Evolutionary conservation across 768 basidiomycete genomes (phyloP).

Genomic region (Dacryopinax primogenitus): DNA sequence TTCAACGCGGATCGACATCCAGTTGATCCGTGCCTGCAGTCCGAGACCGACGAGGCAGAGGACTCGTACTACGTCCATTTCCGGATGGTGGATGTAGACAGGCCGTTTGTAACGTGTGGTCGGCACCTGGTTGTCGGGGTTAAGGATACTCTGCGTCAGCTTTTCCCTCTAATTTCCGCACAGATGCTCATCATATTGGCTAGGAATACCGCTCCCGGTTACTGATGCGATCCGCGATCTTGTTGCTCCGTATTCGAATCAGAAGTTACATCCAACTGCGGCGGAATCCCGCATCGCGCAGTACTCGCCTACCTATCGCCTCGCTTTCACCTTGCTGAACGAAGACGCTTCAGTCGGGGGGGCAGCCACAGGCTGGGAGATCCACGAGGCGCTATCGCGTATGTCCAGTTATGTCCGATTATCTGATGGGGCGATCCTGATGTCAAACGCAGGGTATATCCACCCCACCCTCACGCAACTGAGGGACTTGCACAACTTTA

Average conservation of each 20-base stretch:
- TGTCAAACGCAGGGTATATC: constrained; percentile 44
- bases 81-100: background rate
- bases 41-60: background rate
- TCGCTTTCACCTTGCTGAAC: constrained; percentile 87
- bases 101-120: background rate
- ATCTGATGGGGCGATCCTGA: background rate
- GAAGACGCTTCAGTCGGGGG: constrained; percentile 66
- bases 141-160: background rate
- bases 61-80: background rate
- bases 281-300: constrained; percentile 46
- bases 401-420: constrained; percentile 23
- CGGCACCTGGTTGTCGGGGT: background rate
- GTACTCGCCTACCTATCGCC: constrained; percentile 68
- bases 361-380: constrained; percentile 56
- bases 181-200: background rate
- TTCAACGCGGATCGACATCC: background rate
- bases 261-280: constrained; percentile 22
- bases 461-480: constrained; percentile 50
- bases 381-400: constrained; percentile 52
- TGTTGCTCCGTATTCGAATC: constrained; percentile 30
- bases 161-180: background rate
- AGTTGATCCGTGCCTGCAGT: background rate
- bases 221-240: constrained; percentile 28
- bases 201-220: background rate
- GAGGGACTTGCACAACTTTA: constrained; percentile 69